Conservation (phyloP, 2,329 filamentous ascomycete genomes). For the Cladosporium phlei region DNA sequence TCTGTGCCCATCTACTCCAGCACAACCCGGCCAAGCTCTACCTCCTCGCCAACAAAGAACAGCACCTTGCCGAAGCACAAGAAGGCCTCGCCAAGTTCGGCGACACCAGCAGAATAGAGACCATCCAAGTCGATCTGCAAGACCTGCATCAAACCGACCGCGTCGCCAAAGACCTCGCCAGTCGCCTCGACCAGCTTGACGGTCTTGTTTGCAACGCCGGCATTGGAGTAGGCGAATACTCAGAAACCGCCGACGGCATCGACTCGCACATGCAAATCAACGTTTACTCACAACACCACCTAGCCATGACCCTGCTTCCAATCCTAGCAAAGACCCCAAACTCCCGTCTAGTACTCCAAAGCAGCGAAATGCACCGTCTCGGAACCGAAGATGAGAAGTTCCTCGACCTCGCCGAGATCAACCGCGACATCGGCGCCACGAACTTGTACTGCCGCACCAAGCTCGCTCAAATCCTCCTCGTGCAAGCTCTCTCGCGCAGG, state of each 20-base stretch:
- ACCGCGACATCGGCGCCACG: slow-evolving; percentile 45
- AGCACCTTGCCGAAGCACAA: slow-evolving; percentile 44
- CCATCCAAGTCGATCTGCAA: slow-evolving; percentile 44
- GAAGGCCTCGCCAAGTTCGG: slow-evolving; percentile 42
- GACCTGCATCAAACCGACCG: slow-evolving; percentile 43
- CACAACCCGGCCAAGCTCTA: slow-evolving; percentile 46
- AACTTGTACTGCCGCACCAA: slow-evolving; percentile 49
- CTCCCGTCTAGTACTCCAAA: slow-evolving; percentile 47
- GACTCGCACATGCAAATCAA: slow-evolving; percentile 51
- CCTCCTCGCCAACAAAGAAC: slow-evolving; percentile 46
- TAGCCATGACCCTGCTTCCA: slow-evolving; percentile 45
- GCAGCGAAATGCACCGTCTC: slow-evolving; percentile 46
- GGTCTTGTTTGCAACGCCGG: slow-evolving; percentile 48
- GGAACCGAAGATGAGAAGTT: slow-evolving; percentile 38
- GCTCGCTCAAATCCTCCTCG: slow-evolving; percentile 46
- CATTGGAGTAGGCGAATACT: slow-evolving; percentile 47
- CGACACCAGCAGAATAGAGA: slow-evolving; percentile 42
- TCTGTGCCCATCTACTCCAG: slow-evolving; percentile 50
- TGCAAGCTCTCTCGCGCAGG: slow-evolving; percentile 39
- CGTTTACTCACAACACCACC: slow-evolving; percentile 47
- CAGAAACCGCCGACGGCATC: slow-evolving; percentile 47
- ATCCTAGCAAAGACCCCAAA: slow-evolving; percentile 41
- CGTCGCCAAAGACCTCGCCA: slow-evolving; percentile 41
- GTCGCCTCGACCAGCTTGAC: slow-evolving; percentile 42
- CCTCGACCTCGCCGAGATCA: slow-evolving; percentile 44